Conservation (phyloP, 2,329 filamentous ascomycete genomes). For the Monilinia laxa region DNA sequence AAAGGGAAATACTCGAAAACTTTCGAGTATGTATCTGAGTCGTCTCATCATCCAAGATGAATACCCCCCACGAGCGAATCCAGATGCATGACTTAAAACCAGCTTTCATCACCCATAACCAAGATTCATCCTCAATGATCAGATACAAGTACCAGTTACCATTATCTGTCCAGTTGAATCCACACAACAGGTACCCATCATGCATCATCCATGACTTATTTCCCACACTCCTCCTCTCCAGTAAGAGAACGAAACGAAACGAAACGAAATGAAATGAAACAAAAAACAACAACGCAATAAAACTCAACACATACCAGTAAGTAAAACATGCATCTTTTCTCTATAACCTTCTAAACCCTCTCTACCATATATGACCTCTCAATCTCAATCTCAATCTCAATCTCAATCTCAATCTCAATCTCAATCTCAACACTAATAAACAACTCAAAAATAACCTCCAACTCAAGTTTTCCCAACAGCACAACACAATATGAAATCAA, state of each 20-base stretch:
- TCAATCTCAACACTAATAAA: no score
- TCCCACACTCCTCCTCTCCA: neutral
- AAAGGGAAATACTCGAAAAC: conserved; percentile 28
- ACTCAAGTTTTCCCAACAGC: no score
- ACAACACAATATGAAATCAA: no score
- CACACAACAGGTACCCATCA: neutral
- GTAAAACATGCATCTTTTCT: conserved; percentile 14
- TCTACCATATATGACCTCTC: no score
- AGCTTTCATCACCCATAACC: neutral
- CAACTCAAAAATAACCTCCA: no score
- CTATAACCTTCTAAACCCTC: neutral
- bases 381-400: no score
- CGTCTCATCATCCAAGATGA: conserved; percentile 29
- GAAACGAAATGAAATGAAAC: no score
- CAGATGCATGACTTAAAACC: neutral
- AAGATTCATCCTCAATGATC: neutral
- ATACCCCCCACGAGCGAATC: neutral
- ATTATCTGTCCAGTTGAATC: neutral
- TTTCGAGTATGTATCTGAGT: neutral
- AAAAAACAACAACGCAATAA: no score
- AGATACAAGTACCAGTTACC: neutral
- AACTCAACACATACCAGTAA: conserved; percentile 13
- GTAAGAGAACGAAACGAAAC: no score
- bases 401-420: no score
- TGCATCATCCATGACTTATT: neutral